Base-by-base conservation (phyloP, 2,329 filamentous ascomycete genomes). In the Nigrospora sphaerica region DNA sequence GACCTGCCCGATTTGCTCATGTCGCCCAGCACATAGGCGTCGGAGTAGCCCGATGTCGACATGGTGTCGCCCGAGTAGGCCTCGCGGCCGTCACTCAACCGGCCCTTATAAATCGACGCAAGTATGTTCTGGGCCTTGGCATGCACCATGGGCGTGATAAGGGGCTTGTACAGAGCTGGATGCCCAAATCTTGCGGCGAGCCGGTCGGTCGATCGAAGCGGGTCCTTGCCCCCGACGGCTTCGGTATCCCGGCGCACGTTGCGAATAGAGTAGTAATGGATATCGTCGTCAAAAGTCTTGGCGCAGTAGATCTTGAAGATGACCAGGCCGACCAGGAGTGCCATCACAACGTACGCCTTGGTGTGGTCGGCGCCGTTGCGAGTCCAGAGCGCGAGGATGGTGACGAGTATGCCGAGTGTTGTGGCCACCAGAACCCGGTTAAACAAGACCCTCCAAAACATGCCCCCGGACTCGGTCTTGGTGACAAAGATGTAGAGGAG, bases 71-170 rank as follows among this genome's bases (percentile, higher is more conserved):
- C 71, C 0, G 76, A 71, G n/a, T 74, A 75, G 2, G 73, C 74
- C 23, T 80, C 78, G 28, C 81, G 76, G 2, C 81, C 78, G 47
- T 89, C 84, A 3, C 75, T 77, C 19, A 95, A 69, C 5, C 92
- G 84, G 12, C 91, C 92, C 19, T 83, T 83, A 63, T 96, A 96
- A 42, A 98, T 77, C 38, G 86, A 81, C n/a, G 85, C 84, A 11
- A 98, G 76, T 36, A 93, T 77, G 49, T 93, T 90, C 58, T 93
- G 88, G 3, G 89, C 88, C 66, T 87, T 95, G 45, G 88, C 86
- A 57, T 95, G 86, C 4, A 97, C 92, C 91, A 97, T 96, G 3
- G 92, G 92, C 0, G 90, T 95, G 56, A 92, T 91, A 17, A 97
- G 75, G 4, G 87, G 85, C 64, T 86, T 87, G 71, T 93, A 95